Conservation (phyloP, 192 early-diverging fungal species). For the Allomyces arbusculus region DNA sequence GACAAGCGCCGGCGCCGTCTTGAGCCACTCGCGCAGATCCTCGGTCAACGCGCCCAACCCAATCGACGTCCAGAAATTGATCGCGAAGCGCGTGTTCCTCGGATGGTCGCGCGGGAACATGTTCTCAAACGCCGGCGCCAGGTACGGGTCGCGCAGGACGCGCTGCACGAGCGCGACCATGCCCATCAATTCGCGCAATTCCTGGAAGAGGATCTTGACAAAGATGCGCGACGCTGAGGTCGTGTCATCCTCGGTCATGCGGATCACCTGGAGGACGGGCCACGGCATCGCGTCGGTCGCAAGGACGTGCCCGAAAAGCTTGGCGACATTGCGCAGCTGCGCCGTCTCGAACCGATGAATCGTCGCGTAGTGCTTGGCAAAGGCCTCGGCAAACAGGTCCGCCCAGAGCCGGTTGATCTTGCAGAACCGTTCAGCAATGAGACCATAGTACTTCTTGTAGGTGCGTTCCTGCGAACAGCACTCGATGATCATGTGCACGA, state of each 20-base stretch:
- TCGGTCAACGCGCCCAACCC: slow-evolving; percentile 80
- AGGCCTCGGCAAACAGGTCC: slow-evolving; percentile 52
- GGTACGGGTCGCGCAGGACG: slow-evolving; percentile 41
- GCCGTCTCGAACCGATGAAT: slow-evolving; percentile 88
- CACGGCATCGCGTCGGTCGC: slow-evolving; percentile 65
- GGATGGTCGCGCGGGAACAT: slow-evolving; percentile 82
- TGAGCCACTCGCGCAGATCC: slow-evolving; percentile 72
- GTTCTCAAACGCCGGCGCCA: slow-evolving; percentile 57
- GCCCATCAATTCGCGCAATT: slow-evolving; percentile 63
- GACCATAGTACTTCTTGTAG: slow-evolving; percentile 79
- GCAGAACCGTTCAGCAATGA: slow-evolving; percentile 83
- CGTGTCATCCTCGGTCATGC: slow-evolving; percentile 84
- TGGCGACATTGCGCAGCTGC: slow-evolving; percentile 75
- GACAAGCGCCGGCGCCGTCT: slow-evolving; percentile 21
- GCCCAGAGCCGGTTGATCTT: slow-evolving; percentile 61
- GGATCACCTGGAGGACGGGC: slow-evolving; percentile 56
- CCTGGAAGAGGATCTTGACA: slow-evolving; percentile 83
- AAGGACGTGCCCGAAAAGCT: slow-evolving; percentile 75
- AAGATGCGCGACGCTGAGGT: slow-evolving; percentile 93
- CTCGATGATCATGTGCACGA: slow-evolving; percentile 92
- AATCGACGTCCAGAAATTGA: slow-evolving; percentile 94
- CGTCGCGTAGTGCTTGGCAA: slow-evolving; percentile 67
- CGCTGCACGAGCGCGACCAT: slow-evolving; percentile 47
- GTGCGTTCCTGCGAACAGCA: slow-evolving; percentile 90
- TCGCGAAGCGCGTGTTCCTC: slow-evolving; percentile 76